phyloP scores from a whole-genome alignment of 2,329 filamentous ascomycete genomes.

The Chaetomium sp. region DNA sequence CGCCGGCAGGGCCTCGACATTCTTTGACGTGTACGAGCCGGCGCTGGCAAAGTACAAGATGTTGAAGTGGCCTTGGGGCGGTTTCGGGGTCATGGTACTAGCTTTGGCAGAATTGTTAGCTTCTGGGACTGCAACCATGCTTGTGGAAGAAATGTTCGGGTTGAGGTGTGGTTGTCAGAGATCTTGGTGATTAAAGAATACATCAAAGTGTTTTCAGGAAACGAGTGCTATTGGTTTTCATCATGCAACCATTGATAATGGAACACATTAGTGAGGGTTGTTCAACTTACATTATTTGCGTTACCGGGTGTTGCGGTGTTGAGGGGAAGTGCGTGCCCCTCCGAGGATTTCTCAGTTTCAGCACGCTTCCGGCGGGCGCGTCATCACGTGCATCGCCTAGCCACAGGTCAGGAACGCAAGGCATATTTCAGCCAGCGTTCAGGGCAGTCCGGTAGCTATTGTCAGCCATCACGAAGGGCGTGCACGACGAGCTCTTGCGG shows the following conservation, averaged over 20 bases:
- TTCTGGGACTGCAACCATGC: background rate
- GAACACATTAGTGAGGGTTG: background rate
- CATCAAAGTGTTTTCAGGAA: slow-evolving; percentile 61
- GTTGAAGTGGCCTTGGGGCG: slow-evolving; percentile 69
- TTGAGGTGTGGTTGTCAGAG: slow-evolving; percentile 54
- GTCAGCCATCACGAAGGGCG: background rate
- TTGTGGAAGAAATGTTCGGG: background rate
- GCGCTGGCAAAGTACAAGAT: slow-evolving; percentile 82
- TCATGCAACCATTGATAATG: slow-evolving; percentile 44
- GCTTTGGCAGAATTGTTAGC: slow-evolving; percentile 22
- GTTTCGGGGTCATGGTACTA: slow-evolving; percentile 44
- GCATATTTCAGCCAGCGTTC: background rate
- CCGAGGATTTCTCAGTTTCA: slow-evolving; percentile 10
- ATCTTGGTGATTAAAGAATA: slow-evolving; percentile 70
- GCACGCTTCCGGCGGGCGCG: slow-evolving; percentile 1
- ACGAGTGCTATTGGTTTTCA: slow-evolving; percentile 60
- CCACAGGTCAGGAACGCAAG: background rate
- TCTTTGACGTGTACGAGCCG: slow-evolving; percentile 68
- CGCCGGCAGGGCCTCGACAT: slow-evolving; percentile 65
- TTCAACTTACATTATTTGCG: slow-evolving; percentile 25
- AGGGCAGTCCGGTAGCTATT: background rate
- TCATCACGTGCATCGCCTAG: slow-evolving; percentile 25
- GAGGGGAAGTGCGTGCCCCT: slow-evolving; percentile 13
- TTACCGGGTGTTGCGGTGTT: slow-evolving; percentile 15
- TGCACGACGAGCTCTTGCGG: slow-evolving; percentile 12